Evolutionary conservation across 1,139 yeast species (phyloP), one percentile per base, ranked within the genome.

Genomic region (Zhuliangozyma blackwelliae): DNA sequence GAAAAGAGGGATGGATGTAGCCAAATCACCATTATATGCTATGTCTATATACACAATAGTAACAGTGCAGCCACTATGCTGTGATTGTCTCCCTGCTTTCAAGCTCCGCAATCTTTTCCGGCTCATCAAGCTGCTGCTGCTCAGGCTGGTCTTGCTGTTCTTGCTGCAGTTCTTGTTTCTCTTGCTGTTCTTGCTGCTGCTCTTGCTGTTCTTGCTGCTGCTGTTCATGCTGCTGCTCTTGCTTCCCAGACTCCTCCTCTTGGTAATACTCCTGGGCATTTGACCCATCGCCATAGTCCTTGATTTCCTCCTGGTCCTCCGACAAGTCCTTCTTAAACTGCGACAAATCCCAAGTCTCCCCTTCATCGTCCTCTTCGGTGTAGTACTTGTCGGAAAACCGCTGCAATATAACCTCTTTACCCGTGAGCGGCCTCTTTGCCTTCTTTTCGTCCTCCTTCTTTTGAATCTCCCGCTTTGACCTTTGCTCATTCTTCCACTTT

Each of bases 401-500:
- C 62, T 83, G 79, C 59, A 80, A 72, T 47, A 92, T 75, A 42
- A 89, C 69, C 64, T 92, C 95, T 60, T 81, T 81, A 50, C 98
- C 98, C 20, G 88, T 78, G 45, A 80, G 65, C 32, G 62, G 64
- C 47, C 65, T 66, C 57, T 72, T 80, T 31, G 61, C 69, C 3
- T 48, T 40, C 49, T 63, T 73, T 48, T 76, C 78, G 23, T 64
- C 65, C 52, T 74, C 77, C 47, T 69, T 73, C 49, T 72, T 79
- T 33, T 76, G 81, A 50, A 80, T 81, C 37, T 70, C 68, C 63
- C 75, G 83, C 59, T 77, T 77, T 43, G 73, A 75, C 44, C 65
- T 64, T 50, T 88, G 86, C 45, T 79, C 77, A 47, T 63, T 58
- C 66, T 90, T 90, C 98, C 98, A 94, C 53, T 75, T 75, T 30